Evolutionary conservation across 2,329 filamentous ascomycete genomes (phyloP).

Genomic region (Sclerotinia glacialis): DNA sequence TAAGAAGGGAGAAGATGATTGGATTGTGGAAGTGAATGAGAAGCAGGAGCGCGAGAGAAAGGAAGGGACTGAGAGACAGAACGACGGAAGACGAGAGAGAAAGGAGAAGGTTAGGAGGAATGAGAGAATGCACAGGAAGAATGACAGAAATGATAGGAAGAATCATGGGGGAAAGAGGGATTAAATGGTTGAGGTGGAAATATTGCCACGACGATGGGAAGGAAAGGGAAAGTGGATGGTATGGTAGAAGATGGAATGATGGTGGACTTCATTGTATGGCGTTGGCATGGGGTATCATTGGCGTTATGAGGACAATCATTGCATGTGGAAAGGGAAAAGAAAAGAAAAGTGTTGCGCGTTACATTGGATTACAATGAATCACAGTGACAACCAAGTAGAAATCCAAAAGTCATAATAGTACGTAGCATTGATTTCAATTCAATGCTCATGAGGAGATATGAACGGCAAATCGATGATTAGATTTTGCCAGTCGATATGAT

Average conservation of each 20-base stretch:
- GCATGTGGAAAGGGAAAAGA: constrained; percentile 13
- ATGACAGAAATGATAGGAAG: constrained; percentile 50
- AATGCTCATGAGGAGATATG: background rate
- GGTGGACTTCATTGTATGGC: constrained; percentile 23
- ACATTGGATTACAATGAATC: background rate
- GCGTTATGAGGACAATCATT: constrained; percentile 16
- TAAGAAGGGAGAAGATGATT: constrained; percentile 78
- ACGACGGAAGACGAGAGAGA: constrained; percentile 61
- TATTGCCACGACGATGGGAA: background rate
- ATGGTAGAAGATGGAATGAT: constrained; percentile 5
- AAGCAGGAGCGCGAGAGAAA: constrained; percentile 63
- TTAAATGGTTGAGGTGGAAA: background rate
- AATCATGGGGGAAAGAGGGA: constrained; percentile 27
- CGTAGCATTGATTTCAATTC: constrained; percentile 2
- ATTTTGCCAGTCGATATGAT: background rate
- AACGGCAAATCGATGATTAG: background rate
- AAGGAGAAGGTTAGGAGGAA: constrained; percentile 70
- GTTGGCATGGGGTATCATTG: constrained; percentile 21
- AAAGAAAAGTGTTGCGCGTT: constrained; percentile 14
- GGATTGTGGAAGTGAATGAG: constrained; percentile 89
- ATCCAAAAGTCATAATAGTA: constrained; percentile 9
- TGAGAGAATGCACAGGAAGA: constrained; percentile 66
- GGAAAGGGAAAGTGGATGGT: constrained; percentile 8
- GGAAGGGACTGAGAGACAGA: constrained; percentile 59
- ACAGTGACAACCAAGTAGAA: background rate